A percentile compares a stretch with the other conserved stretches of the same genome.
phyloP scores from a whole-genome alignment of 371 early-diverging fungal genomes.

The Sporodiniella umbellata region DNA sequence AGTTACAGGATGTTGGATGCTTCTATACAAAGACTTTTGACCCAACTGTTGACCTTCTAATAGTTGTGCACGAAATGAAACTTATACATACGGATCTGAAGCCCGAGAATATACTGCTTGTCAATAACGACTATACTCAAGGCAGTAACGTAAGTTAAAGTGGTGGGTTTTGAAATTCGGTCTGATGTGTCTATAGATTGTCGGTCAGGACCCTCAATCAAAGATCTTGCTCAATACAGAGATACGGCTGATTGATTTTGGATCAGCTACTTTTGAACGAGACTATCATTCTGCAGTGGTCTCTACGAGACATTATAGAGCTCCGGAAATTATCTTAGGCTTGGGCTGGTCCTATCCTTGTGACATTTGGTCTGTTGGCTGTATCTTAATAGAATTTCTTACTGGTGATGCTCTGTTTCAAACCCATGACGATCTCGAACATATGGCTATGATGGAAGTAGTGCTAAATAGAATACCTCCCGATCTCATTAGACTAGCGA shows the following conservation, averaged over 20 bases:
- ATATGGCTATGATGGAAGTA: conserved; percentile 72
- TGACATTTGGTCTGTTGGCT: conserved; percentile 97
- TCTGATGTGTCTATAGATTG: conserved; percentile 4
- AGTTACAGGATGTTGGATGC: conserved; percentile 7
- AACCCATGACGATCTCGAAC: conserved; percentile 83
- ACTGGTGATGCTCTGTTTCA: conserved; percentile 96
- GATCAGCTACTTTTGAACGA: conserved; percentile 91
- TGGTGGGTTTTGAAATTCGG: neutral
- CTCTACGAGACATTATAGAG: conserved; percentile 93
- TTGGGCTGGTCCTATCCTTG: conserved; percentile 95
- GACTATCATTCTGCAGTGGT: conserved; percentile 91
- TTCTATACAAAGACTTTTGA: no score
- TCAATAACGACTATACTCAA: conserved; percentile 29
- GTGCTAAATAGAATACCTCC: conserved; percentile 49
- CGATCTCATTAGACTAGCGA: conserved; percentile 14
- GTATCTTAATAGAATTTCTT: conserved; percentile 91
- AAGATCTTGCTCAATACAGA: conserved; percentile 68
- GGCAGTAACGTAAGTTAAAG: conserved; percentile 13
- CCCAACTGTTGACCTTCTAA: no score
- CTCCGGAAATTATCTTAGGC: conserved; percentile 93
- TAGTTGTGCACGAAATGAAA: conserved; percentile 77
- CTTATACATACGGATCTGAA: conserved; percentile 94
- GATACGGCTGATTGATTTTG: conserved; percentile 95
- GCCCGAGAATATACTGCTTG: conserved; percentile 83
- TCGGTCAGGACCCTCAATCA: conserved; percentile 12